A percentile compares a stretch with the other conserved stretches of the same genome.
phyloP scores from a whole-genome alignment of 306 rosid species.

The Begonia peltatifolia region DNA sequence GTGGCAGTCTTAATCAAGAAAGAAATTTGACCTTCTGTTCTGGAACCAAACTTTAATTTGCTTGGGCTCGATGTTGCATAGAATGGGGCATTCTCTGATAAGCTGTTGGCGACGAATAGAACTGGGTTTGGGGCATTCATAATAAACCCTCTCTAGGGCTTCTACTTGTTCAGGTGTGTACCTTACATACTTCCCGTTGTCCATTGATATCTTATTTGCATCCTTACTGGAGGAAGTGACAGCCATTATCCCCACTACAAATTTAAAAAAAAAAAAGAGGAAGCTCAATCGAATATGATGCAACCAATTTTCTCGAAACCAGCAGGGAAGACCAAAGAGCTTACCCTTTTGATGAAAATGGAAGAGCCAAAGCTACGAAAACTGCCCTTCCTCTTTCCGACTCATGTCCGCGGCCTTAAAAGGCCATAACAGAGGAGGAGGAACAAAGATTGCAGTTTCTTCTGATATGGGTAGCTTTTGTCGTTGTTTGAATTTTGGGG shows the following conservation, averaged over 20 bases:
- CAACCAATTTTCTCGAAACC: conserved; percentile 8
- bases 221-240: conserved; percentile 64
- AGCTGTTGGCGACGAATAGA: conserved; percentile 96
- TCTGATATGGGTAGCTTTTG: neutral
- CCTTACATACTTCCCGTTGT: conserved; percentile 92
- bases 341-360: conserved; percentile 1
- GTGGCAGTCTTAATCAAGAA: neutral
- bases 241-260: conserved; percentile 49
- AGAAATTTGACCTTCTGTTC: conserved; percentile 50
- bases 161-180: conserved; percentile 98
- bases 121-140: conserved; percentile 94
- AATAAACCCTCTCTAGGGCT: conserved; percentile 84
- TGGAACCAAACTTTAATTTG: conserved; percentile 99
- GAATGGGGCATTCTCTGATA: conserved; percentile 91
- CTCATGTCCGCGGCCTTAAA: no score
- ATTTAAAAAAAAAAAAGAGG: neutral
- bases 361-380: conserved; percentile 4
- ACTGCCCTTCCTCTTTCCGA: neutral
- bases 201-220: conserved; percentile 48
- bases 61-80: conserved; percentile 84
- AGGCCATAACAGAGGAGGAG: no score
- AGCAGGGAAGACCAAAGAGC: neutral
- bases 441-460: neutral
- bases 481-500: neutral
- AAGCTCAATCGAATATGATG: neutral